Conservation (phyloP, 225 moss, liverwort and hornwort species). For the Lunularia cruciata region DNA sequence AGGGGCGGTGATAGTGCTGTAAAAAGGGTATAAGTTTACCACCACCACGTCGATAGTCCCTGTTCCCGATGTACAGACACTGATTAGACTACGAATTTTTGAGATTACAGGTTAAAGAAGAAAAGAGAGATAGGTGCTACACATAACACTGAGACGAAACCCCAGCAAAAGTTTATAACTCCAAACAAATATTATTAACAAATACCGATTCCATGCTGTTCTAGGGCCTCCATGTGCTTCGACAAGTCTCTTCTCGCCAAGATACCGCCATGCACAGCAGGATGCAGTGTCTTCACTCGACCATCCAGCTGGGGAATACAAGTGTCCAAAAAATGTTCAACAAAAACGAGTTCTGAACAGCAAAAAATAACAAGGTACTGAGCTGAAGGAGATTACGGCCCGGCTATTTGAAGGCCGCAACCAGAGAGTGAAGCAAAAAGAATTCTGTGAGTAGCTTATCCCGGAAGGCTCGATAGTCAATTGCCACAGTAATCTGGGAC, state of each 20-base stretch:
- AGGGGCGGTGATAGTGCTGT: constrained; percentile 74
- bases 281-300: constrained; percentile 94
- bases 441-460: too few relatives aligned
- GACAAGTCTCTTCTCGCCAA: constrained; percentile 77
- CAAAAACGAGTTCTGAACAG: too few relatives aligned
- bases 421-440: too few relatives aligned
- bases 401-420: too few relatives aligned
- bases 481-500: too few relatives aligned
- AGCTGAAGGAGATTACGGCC: too few relatives aligned
- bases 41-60: constrained; percentile 93
- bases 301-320: constrained; percentile 66
- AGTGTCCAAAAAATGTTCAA: too few relatives aligned
- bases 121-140: too few relatives aligned
- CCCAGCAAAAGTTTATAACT: not conserved
- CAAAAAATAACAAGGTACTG: too few relatives aligned
- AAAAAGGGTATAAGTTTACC: constrained; percentile 93
- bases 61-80: constrained; percentile 28
- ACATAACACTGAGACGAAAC: too few relatives aligned
- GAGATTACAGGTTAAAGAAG: not conserved
- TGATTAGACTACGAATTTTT: not conserved
- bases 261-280: constrained; percentile 92
- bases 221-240: constrained; percentile 81
- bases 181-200: constrained; percentile 13
- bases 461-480: too few relatives aligned
- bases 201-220: constrained; percentile 82